Evolutionary conservation across 2,329 filamentous ascomycete genomes (phyloP).

Genomic region (Helicocarpus griseus): DNA sequence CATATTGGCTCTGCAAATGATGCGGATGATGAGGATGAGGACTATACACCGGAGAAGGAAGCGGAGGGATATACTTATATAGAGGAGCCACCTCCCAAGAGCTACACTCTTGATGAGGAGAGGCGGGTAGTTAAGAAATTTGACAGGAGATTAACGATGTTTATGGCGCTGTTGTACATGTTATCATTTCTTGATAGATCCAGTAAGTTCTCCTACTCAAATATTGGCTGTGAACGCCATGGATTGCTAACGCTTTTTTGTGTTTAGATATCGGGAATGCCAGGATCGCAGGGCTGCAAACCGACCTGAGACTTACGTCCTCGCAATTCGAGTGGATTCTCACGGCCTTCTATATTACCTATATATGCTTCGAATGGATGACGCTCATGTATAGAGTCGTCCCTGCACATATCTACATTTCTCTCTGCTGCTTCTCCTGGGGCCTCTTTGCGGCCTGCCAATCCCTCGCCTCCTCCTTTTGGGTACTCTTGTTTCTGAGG

Average conservation of each 20-base stretch:
- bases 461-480: slow-evolving; percentile 54
- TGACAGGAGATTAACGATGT: slow-evolving; percentile 66
- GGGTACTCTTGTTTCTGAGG: slow-evolving; percentile 39
- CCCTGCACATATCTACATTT: slow-evolving; percentile 52
- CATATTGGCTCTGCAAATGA: slow-evolving; percentile 16
- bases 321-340: slow-evolving; percentile 53
- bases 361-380: slow-evolving; percentile 59
- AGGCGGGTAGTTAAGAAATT: slow-evolving; percentile 60
- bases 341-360: slow-evolving; percentile 55
- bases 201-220: slow-evolving; percentile 54
- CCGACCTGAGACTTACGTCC: slow-evolving; percentile 46
- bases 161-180: slow-evolving; percentile 74
- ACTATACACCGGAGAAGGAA: slow-evolving; percentile 6
- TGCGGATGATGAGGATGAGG: neutral
- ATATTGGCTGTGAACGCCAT: neutral
- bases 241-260: neutral
- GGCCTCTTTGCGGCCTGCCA: slow-evolving; percentile 70
- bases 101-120: slow-evolving; percentile 57
- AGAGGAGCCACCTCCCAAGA: slow-evolving; percentile 18
- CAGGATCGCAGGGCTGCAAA: slow-evolving; percentile 48
- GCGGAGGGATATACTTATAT: neutral
- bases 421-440: slow-evolving; percentile 60
- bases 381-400: slow-evolving; percentile 52
- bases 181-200: slow-evolving; percentile 78
- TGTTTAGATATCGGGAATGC: slow-evolving; percentile 50